Conservation (phyloP, 2,329 filamentous ascomycete genomes). For the Dactylonectria estremocensis region DNA sequence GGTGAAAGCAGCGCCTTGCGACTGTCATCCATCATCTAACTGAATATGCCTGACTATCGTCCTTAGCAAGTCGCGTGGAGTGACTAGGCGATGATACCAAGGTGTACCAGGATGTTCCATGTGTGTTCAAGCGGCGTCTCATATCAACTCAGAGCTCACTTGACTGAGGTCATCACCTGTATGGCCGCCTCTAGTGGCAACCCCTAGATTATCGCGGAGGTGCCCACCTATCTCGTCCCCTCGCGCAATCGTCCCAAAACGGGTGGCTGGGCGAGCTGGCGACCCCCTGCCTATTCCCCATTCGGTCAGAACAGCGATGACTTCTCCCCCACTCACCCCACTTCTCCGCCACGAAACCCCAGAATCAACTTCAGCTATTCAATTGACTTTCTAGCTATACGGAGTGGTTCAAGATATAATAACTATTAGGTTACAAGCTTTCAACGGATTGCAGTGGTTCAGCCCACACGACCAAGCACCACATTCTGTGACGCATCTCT, state of each 20-base stretch:
- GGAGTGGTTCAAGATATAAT: not conserved
- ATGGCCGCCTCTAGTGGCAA: not conserved
- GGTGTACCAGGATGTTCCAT: too few relatives aligned
- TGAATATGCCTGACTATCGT: too few relatives aligned
- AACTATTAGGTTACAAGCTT: not conserved
- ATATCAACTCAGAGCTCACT: too few relatives aligned
- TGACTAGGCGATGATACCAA: too few relatives aligned
- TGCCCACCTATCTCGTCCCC: not conserved
- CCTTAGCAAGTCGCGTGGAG: too few relatives aligned
- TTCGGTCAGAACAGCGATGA: not conserved
- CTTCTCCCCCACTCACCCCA: not conserved
- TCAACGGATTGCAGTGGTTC: not conserved
- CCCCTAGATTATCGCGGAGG: not conserved
- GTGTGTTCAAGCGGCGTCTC: too few relatives aligned
- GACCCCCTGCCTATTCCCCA: not conserved
- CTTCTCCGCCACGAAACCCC: not conserved
- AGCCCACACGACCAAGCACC: not conserved
- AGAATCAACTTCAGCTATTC: not conserved
- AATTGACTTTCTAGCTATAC: not conserved
- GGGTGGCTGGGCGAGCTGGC: not conserved
- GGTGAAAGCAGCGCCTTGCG: too few relatives aligned
- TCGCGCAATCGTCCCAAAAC: not conserved
- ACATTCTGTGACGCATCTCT: not conserved
- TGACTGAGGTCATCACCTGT: too few relatives aligned
- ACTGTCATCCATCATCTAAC: too few relatives aligned